Base-by-base conservation (phyloP, 495 filamentous ascomycete genomes). In the Hyphodiscus hymeniophilus region DNA sequence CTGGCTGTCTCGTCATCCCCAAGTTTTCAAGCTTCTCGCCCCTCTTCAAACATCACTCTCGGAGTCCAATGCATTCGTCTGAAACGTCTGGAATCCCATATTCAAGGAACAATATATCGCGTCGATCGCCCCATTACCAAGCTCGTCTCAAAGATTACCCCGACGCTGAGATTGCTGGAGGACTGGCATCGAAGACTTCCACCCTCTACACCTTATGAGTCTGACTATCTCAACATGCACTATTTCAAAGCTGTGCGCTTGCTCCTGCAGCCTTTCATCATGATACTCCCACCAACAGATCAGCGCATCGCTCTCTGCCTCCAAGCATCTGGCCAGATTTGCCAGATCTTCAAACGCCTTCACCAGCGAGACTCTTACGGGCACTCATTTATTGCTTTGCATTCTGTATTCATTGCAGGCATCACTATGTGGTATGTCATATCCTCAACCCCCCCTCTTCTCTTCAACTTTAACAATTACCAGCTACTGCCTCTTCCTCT, bases 401-500 rank as follows among this genome's bases (percentile, higher is more conserved):
- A 77, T 41, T 73, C 71, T 1, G 68, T 74, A n/a, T 77, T 77
- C 54, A 73, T 77, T 56, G 67, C 72, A 1, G 72, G 74, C 0
- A 70, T 77, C 15, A 77, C 72, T 1, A 60, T 77, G 15, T 65
- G 74, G 20, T 75, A 74, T 45, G 67, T 68, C 33, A 5, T 17
- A 4, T 17, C 12, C 33, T 36, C 15, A 5, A 5, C 16, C 33
- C 5, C 6, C 33, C 13, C 16, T 36, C 4, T 36, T 36, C 15
- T 13, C 16, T 5, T 13, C 72, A 68, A 66, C 69, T 65, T 8
- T 67, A 71, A 35, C 16, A 13, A 13, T 5, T 34, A 10, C 26
- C 22, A 47, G 50, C 34, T 56, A 56, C 36, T 56, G 53, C 26
- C 45, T 56, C 3, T 56, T 56, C 38, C 35, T 52, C 17, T 67